These are phyloP conservation scores for Fraxinus americana DNA, from an alignment of 257 asterid species.

Conservation along the genomic window DNA sequence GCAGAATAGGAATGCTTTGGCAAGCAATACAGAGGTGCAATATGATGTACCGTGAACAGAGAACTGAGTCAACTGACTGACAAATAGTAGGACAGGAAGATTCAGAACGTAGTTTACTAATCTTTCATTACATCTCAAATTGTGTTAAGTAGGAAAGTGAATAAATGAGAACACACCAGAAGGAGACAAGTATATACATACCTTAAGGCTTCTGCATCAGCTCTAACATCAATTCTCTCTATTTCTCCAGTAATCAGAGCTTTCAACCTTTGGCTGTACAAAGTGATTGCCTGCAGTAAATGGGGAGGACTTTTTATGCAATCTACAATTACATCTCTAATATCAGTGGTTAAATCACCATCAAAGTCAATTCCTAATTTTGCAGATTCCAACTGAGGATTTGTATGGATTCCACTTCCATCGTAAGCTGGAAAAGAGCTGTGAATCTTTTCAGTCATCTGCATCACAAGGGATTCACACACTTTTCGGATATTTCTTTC, in stretches of 20 bases:
- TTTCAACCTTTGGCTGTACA: slow-evolving; percentile 77
- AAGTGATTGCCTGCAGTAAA: slow-evolving; percentile 80
- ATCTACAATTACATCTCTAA: slow-evolving; percentile 60
- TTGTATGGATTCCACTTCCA: slow-evolving; percentile 83
- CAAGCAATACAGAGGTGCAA: slow-evolving; percentile 6
- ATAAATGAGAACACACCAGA: slow-evolving; percentile 8
- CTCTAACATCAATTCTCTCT: slow-evolving; percentile 83
- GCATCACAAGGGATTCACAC: slow-evolving; percentile 78
- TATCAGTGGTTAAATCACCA: slow-evolving; percentile 73
- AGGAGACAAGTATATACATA: slow-evolving; percentile 24
- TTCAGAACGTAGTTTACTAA: neutral
- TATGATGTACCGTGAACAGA: neutral
- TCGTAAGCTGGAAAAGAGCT: slow-evolving; percentile 91
- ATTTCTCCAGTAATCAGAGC: slow-evolving; percentile 64
- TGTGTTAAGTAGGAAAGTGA: slow-evolving; percentile 9
- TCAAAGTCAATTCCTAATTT: slow-evolving; percentile 77
- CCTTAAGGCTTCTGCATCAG: slow-evolving; percentile 98
- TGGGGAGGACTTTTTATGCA: slow-evolving; percentile 86
- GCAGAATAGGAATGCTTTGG: neutral
- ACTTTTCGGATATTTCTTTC: slow-evolving; percentile 87
- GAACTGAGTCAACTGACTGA: neutral
- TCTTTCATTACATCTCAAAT: slow-evolving; percentile 1
- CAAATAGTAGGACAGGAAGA: neutral
- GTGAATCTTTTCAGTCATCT: slow-evolving; percentile 73
- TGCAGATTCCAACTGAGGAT: slow-evolving; percentile 68